These are phyloP conservation scores for Camellia japonica DNA, from an alignment of 148 eudicot genomes.

Conservation along the genomic window DNA sequence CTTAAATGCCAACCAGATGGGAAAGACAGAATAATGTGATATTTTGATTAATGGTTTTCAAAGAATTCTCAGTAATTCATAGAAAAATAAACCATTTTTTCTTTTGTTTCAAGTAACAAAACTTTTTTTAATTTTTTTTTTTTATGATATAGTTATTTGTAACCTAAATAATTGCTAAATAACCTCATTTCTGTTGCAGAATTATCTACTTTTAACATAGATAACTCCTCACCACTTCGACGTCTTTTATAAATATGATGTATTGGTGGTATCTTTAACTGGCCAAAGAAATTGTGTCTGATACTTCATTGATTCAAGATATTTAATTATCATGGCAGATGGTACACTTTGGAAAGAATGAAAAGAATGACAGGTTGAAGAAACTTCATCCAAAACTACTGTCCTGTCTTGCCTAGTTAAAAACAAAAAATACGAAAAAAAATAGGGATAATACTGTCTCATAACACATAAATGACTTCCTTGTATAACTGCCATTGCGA, in stretches of 20 bases:
- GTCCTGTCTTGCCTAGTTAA: no score
- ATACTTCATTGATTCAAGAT: neutral
- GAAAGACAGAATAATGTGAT: neutral
- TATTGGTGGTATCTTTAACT: no score
- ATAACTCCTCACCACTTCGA: neutral
- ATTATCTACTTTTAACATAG: neutral
- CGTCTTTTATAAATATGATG: neutral
- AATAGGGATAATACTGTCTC: no score
- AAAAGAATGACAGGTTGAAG: neutral
- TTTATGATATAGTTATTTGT: no score
- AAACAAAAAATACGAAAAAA: no score
- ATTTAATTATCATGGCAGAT: neutral
- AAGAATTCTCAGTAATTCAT: neutral
- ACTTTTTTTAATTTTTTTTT: no score
- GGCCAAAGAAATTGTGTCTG: no score
- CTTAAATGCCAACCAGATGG: neutral
- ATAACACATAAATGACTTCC: no score
- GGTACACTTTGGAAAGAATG: neutral
- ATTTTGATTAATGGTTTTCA: neutral
- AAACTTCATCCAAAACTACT: neutral
- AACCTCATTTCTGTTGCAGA: neutral
- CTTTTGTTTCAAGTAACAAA: no score
- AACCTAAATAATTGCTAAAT: no score
- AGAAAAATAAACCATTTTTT: neutral
- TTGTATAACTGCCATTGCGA: neutral